A percentile compares a stretch with the other conserved stretches of the same genome.
Evolutionary conservation across 257 asterid genomes (phyloP).

Genomic region (Ballota nigra): DNA sequence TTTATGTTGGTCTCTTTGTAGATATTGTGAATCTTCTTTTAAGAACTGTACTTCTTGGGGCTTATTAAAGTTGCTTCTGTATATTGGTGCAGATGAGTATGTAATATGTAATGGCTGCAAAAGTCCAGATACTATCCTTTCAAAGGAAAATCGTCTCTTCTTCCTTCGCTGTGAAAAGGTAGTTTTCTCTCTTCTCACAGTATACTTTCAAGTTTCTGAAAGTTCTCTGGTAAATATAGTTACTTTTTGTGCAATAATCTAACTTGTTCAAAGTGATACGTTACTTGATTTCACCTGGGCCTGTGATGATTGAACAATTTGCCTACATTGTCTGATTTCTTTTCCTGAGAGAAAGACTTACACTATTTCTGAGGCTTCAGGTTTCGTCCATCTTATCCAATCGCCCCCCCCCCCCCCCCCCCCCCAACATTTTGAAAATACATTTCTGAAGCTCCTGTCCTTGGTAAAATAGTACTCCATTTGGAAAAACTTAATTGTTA

Average conservation of each 20-base stretch:
- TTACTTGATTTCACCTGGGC: slow-evolving; percentile 15
- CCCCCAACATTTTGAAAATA: not conserved
- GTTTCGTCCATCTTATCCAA: not conserved
- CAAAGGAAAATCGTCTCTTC: slow-evolving; percentile 89
- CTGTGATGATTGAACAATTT: slow-evolving; percentile 28
- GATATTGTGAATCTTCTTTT: not conserved
- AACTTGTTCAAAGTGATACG: not conserved
- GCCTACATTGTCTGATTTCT: slow-evolving; percentile 50
- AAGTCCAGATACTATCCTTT: slow-evolving; percentile 88
- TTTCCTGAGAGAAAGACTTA: slow-evolving; percentile 18
- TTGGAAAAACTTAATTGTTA: not conserved
- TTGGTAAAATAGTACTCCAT: not conserved
- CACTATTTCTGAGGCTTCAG: slow-evolving; percentile 29
- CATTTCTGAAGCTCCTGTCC: not conserved
- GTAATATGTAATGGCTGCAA: slow-evolving; percentile 97
- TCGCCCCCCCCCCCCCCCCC: not conserved
- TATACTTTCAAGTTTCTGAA: not conserved
- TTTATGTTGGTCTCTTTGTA: not conserved
- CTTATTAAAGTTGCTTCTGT: not conserved
- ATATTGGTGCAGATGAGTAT: slow-evolving; percentile 67
- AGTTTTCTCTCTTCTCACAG: not conserved
- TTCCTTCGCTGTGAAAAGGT: slow-evolving; percentile 97
- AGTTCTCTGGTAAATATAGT: not conserved
- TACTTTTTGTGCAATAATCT: not conserved
- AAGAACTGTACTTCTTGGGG: not conserved